Evolutionary conservation across 2,329 filamentous ascomycete species (phyloP), one percentile per base, ranked within the genome.

Genomic region (Calonectria crousiana): DNA sequence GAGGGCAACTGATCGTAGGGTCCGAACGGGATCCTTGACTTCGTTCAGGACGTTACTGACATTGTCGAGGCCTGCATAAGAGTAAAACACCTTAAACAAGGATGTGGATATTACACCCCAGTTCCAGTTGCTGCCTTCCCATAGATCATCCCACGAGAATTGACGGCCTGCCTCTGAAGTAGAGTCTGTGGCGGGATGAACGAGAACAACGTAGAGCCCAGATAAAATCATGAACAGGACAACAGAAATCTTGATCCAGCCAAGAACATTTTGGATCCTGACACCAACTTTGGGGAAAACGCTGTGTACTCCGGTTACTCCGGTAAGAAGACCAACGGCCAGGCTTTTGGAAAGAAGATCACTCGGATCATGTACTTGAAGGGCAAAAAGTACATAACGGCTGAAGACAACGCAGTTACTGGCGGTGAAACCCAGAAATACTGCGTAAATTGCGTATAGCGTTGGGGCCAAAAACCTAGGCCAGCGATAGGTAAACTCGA

Each of bases 41-140:
- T 95, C 93, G 79, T 93, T 93, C 66, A 95, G 85, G 5, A 94
- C 93, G 77, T 94, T 93, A 83, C 92, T 93, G 75, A 92, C 87
- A 74, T 94, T 94, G 67, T 88, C 90, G 16, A 93, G 85, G 0
- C 93, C 93, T 0, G 92, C 87, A 71, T 94, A 95, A 0, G 92
- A 93, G 81, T 94, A 94, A 56, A 93, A 91, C 0, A 94, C 91
- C 77, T 93, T 92, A 84, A 93, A 92, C 0, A 95, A 83, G 0
- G 92, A 89, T 0, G 93, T 93, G 0, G 92, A 90, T n/a, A 95
- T 85, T 1, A 90, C 86, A 36, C 92, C 91, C 88, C 92, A 93
- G 78, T 90, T 92, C 92, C 93, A 94, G 69, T 92, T 90, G 1
- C 91, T 93, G 41, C 88, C 91, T 52, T 90, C 87, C 91, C 92